phyloP scores from a whole-genome alignment of 2,329 filamentous ascomycete genomes.

The Colletotrichum horii region DNA sequence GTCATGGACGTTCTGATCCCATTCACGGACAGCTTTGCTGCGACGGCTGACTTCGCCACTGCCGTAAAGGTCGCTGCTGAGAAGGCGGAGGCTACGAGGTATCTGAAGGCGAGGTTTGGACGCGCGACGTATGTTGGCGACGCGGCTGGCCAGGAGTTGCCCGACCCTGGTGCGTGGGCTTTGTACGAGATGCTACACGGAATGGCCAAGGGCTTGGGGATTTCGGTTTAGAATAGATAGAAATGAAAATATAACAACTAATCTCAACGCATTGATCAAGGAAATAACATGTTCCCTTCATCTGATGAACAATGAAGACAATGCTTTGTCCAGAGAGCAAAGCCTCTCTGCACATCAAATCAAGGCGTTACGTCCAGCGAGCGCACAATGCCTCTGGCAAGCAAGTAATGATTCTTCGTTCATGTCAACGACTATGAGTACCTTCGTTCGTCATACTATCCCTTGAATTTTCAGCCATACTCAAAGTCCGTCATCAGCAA shows the following conservation, averaged over 20 bases:
- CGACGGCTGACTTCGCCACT: slow-evolving; percentile 15
- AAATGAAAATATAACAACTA: neutral
- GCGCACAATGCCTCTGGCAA: neutral
- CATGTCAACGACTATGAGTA: neutral
- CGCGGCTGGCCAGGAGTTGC: slow-evolving; percentile 29
- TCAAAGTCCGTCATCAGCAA: neutral
- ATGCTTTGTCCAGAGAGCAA: too few relatives aligned
- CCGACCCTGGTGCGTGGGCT: slow-evolving; percentile 36
- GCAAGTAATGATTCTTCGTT: neutral
- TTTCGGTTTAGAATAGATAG: neutral
- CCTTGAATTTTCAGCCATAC: neutral
- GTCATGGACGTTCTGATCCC: slow-evolving; percentile 28
- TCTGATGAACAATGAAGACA: too few relatives aligned
- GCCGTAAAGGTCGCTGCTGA: slow-evolving; percentile 44
- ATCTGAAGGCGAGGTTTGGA: slow-evolving; percentile 31
- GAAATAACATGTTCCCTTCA: too few relatives aligned
- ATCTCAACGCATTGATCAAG: neutral
- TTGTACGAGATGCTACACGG: slow-evolving; percentile 29
- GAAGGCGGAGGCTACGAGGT: slow-evolving; percentile 32
- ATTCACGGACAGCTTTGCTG: slow-evolving; percentile 23
- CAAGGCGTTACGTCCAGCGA: too few relatives aligned
- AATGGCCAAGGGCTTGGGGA: neutral
- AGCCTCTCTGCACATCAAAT: too few relatives aligned
- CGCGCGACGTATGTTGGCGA: slow-evolving; percentile 33
- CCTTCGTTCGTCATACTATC: neutral